Conservation (phyloP, 2,329 filamentous ascomycete genomes). For the Trichophyton benhamiae region DNA sequence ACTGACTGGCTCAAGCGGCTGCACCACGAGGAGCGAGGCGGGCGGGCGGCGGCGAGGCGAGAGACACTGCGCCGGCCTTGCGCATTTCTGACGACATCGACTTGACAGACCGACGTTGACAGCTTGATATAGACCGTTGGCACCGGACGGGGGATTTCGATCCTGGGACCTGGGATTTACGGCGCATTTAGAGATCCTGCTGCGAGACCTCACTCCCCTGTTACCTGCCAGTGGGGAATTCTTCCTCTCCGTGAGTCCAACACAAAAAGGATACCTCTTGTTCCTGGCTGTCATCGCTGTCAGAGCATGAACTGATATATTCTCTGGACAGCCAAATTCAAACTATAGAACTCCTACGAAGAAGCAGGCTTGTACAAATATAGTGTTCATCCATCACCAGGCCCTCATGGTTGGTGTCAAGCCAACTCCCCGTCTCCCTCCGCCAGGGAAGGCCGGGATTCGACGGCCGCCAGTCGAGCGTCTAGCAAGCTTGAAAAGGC, state of each 20-base stretch:
- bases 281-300: not conserved
- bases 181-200: not conserved
- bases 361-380: not conserved
- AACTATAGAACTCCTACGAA: not conserved
- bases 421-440: slow-evolving; percentile 12
- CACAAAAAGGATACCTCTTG: not conserved
- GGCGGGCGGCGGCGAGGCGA: not conserved
- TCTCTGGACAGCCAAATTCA: not conserved
- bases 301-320: not conserved
- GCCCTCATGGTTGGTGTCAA: slow-evolving; percentile 10
- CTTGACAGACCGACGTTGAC: not conserved
- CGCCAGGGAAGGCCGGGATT: slow-evolving; percentile 22
- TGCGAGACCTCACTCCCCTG: not conserved
- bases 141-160: too few relatives aligned
- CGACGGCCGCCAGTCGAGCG: slow-evolving; percentile 26
- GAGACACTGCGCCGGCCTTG: slow-evolving; percentile 9
- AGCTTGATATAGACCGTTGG: too few relatives aligned
- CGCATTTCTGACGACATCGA: slow-evolving; percentile 1
- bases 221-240: not conserved
- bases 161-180: not conserved
- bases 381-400: not conserved
- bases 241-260: not conserved
- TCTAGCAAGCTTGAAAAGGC: slow-evolving; percentile 30
- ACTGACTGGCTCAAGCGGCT: slow-evolving; percentile 4
- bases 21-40: slow-evolving; percentile 8